These are phyloP conservation scores for Colletotrichum eremochloae DNA, from an alignment of 2,329 filamentous ascomycete species.

Conservation along the genomic window DNA sequence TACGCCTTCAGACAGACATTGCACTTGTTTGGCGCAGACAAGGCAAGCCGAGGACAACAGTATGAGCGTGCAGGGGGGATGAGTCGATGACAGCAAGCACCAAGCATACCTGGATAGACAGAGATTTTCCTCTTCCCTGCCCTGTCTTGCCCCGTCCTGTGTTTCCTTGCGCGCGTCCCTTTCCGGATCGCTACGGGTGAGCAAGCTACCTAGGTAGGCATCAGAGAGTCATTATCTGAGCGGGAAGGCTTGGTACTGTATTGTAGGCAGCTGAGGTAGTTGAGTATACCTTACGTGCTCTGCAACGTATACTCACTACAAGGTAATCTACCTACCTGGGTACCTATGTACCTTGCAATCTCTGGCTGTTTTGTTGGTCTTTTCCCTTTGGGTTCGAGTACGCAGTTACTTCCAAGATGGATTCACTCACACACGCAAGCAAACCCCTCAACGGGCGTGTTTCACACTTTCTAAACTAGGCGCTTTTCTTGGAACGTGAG, in stretches of 20 bases:
- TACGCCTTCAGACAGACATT: constrained; percentile 6
- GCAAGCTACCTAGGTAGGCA: not conserved
- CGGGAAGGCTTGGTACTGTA: not conserved
- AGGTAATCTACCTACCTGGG: not conserved
- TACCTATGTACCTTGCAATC: not conserved
- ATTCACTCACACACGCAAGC: not conserved
- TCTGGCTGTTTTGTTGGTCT: not conserved
- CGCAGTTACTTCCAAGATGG: not conserved
- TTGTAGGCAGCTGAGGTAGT: too few species aligned
- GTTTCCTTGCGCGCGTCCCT: not conserved
- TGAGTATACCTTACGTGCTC: not conserved
- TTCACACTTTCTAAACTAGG: constrained; percentile 7
- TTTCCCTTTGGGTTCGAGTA: constrained; percentile 1
- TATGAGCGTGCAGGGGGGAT: not conserved
- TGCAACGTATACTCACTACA: not conserved
- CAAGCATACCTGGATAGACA: not conserved
- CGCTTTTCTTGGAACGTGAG: not conserved
- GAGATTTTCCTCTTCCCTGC: constrained; percentile 1
- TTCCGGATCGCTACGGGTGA: not conserved
- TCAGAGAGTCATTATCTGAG: not conserved
- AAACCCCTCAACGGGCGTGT: constrained; percentile 14
- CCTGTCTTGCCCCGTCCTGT: not conserved
- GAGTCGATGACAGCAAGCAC: constrained; percentile 16
- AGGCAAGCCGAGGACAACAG: constrained; percentile 8
- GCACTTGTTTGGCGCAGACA: constrained; percentile 26